These are phyloP conservation scores for Fonsecaea nubica DNA, from an alignment of 2,329 filamentous ascomycete genomes.

Conservation along the genomic window DNA sequence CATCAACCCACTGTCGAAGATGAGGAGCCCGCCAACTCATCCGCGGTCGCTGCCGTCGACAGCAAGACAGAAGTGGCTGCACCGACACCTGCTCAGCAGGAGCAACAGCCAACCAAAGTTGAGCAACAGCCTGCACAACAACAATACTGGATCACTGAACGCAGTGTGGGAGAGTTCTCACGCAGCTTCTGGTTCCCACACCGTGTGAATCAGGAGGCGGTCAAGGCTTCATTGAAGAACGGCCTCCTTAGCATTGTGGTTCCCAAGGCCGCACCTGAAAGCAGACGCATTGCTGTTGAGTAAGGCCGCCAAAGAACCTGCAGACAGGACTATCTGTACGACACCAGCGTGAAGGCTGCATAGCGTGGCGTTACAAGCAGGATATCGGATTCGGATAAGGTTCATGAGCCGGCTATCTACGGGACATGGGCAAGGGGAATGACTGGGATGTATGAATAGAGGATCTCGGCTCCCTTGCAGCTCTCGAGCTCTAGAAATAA, in stretches of 20 bases:
- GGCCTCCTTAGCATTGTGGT: conserved; percentile 64
- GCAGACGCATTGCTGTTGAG: conserved; percentile 64
- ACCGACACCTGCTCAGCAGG: conserved; percentile 41
- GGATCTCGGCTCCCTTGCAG: conserved; percentile 23
- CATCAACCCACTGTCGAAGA: conserved; percentile 57
- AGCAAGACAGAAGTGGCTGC: conserved; percentile 42
- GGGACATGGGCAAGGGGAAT: conserved; percentile 9
- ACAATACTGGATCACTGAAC: conserved; percentile 67
- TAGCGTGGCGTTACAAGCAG: conserved; percentile 22
- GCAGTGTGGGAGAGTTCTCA: conserved; percentile 65
- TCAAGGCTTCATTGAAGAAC: conserved; percentile 66
- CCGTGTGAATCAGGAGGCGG: conserved; percentile 65
- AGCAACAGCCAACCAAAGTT: conserved; percentile 38
- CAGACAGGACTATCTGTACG: conserved; percentile 18
- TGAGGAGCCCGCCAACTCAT: conserved; percentile 41
- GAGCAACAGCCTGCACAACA: conserved; percentile 39
- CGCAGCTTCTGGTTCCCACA: conserved; percentile 65
- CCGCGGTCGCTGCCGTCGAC: conserved; percentile 18
- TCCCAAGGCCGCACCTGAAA: conserved; percentile 60
- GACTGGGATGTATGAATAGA: conserved; percentile 20
- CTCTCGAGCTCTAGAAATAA: conserved; percentile 3
- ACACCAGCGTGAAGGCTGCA: conserved; percentile 21
- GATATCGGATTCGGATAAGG: neutral
- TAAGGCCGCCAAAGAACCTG: conserved; percentile 43
- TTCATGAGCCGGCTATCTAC: neutral